Evolutionary conservation across 768 basidiomycete genomes (phyloP), one percentile per base, ranked within the genome.

Genomic region (Serendipita sp.): DNA sequence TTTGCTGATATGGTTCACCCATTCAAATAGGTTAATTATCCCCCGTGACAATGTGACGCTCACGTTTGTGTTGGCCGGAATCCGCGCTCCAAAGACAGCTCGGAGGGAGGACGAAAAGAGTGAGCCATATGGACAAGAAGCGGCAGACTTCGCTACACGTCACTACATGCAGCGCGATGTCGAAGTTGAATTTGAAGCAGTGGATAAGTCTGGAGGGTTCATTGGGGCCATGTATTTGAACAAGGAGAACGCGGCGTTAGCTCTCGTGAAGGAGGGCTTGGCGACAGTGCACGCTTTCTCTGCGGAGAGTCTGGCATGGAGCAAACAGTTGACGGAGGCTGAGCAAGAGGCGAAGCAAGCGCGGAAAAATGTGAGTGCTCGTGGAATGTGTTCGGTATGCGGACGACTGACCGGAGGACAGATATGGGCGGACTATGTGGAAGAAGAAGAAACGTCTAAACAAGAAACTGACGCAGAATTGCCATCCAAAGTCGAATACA

Each of bases 191-290:
- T 85, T 97, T 53, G 91, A 95, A 66, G 81, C 81, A 15, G 83
- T 86, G 15, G 95, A 99, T 77, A 97, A 96, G 75, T 86, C 88
- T 3, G 95, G 95, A 45, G 96, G 96, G 2, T 97, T 95, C 74
- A 94, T 97, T 68, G 94, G 94, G 13, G 75, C 86, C 1, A 78
- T 98, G 64, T 94, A 86, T 73, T 65, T 88, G 69, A 88, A 88
- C 74, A 95, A 92, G 72, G 87, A 90, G 68, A 98, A 96, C 73
- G 88, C 80, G 45, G 96, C 93, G 1, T 77, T 93, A 45, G 75
- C 83, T n/a, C 80, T 99, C 30, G 84, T 86, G 24, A 81, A 81
- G 65, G 93, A 96, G 74, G 95, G 95, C 37, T 77, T 93, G 54
- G 96, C 92, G 1, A 83, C 82, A 3, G 88, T 97, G 2, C 92